phyloP scores from a whole-genome alignment of 805 yeast species.

The Metahyphopichia silvanorum region DNA sequence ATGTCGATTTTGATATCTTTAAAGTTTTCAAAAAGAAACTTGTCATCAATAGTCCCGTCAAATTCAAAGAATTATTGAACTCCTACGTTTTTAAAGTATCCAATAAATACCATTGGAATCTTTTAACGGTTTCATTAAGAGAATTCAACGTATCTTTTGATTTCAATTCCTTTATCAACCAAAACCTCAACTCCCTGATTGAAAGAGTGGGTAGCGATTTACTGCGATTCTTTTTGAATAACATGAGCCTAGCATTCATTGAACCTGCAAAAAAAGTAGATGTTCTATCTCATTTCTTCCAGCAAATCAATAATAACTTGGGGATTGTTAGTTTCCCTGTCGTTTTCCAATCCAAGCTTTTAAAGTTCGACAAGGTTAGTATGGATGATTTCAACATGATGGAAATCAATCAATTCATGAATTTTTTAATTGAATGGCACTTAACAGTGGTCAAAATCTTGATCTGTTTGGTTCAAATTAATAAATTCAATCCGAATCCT shows the following conservation, averaged over 20 bases:
- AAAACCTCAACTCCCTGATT: constrained; percentile 8
- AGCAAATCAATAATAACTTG: constrained; percentile 44
- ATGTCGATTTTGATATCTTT: constrained; percentile 22
- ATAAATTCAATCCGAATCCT: constrained; percentile 8
- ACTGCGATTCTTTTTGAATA: not conserved
- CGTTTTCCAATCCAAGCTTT: constrained; percentile 34
- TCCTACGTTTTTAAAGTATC: constrained; percentile 45
- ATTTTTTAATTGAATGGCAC: constrained; percentile 45
- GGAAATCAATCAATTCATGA: constrained; percentile 27
- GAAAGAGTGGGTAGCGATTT: not conserved
- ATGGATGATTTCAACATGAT: constrained; percentile 14
- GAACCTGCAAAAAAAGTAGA: constrained; percentile 1
- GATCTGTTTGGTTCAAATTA: constrained; percentile 17
- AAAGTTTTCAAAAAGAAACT: constrained; percentile 46
- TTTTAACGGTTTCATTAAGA: constrained; percentile 43
- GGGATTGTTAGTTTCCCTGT: constrained; percentile 52
- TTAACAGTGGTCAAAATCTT: constrained; percentile 42
- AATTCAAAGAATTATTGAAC: constrained; percentile 47
- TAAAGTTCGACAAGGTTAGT: constrained; percentile 14
- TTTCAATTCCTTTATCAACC: constrained; percentile 12
- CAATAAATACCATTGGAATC: constrained; percentile 39
- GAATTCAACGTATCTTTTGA: constrained; percentile 37
- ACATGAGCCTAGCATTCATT: too few relatives aligned
- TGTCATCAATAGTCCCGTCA: constrained; percentile 48
- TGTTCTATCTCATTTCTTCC: constrained; percentile 3